Conservation (phyloP, 2,329 filamentous ascomycete species). For the Fusarium acutatum region DNA sequence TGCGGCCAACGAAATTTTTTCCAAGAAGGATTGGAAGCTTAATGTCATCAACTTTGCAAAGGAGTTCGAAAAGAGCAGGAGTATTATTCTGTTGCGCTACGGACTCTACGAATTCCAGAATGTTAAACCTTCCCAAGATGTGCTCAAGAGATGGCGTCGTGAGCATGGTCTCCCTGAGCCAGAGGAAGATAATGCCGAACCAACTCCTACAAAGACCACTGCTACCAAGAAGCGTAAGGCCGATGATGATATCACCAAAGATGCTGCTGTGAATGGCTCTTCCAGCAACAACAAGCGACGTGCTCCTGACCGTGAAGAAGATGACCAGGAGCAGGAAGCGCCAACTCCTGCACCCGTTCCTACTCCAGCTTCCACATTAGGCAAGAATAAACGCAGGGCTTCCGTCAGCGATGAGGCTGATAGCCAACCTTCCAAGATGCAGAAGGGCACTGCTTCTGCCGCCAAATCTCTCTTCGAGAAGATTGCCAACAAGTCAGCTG, state of each 20-base stretch:
- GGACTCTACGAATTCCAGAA: constrained; percentile 71
- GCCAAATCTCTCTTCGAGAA: constrained; percentile 66
- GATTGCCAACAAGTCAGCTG: constrained; percentile 61
- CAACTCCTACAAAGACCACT: constrained; percentile 46
- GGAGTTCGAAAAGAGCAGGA: constrained; percentile 71
- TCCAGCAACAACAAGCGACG: constrained; percentile 59
- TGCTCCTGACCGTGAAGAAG: constrained; percentile 51
- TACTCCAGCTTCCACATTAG: constrained; percentile 41
- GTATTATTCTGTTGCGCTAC: constrained; percentile 68
- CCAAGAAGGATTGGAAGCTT: constrained; percentile 69
- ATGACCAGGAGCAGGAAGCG: constrained; percentile 50
- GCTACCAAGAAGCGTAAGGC: constrained; percentile 66
- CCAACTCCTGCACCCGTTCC: constrained; percentile 46
- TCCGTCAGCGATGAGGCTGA: constrained; percentile 57
- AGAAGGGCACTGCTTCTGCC: constrained; percentile 61
- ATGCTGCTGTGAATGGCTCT: constrained; percentile 47
- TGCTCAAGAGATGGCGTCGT: constrained; percentile 66
- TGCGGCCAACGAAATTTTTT: constrained; percentile 67
- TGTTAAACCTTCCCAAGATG: constrained; percentile 65
- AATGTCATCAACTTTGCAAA: constrained; percentile 71
- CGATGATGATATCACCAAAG: constrained; percentile 57
- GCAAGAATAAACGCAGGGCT: constrained; percentile 64
- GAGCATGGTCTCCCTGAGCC: constrained; percentile 63
- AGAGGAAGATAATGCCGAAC: constrained; percentile 53
- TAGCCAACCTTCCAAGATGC: constrained; percentile 59